Percentiles rank a stretch among this genome's conserved stretches.
Evolutionary conservation across 345 rosid genomes (phyloP).

Genomic region (Corchorus capsularis): DNA sequence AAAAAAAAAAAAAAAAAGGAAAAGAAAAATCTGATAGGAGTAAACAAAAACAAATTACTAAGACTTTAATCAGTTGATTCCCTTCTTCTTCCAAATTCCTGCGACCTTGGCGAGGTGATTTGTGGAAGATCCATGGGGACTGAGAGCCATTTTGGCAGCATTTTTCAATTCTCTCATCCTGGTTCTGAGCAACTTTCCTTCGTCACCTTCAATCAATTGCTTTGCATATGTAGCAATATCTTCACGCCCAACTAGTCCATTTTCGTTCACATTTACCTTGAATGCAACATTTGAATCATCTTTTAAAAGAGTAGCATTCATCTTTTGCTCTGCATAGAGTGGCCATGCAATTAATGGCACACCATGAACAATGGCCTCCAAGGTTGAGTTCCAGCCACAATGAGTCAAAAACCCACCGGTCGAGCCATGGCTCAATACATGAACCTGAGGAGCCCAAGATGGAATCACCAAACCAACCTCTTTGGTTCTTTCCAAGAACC

Average conservation of each 20-base stretch:
- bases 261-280: constrained; percentile 26
- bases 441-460: constrained; percentile 43
- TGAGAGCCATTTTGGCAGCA: constrained; percentile 22
- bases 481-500: constrained; percentile 40
- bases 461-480: constrained; percentile 32
- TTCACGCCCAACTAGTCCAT: constrained; percentile 30
- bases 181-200: constrained; percentile 33
- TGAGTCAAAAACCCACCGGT: constrained; percentile 44
- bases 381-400: constrained; percentile 44
- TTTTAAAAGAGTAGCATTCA: constrained; percentile 33
- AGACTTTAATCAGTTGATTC: too few relatives aligned
- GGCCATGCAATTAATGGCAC: constrained; percentile 52
- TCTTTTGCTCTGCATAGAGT: constrained; percentile 40
- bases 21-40: too few relatives aligned
- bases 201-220: constrained; percentile 32
- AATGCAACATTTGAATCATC: constrained; percentile 36
- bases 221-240: constrained; percentile 30
- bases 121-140: constrained; percentile 36
- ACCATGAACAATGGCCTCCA: constrained; percentile 38
- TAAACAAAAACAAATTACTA: too few relatives aligned
- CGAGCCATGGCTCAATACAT: constrained; percentile 36
- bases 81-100: constrained; percentile 30
- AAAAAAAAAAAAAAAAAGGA: too few relatives aligned
- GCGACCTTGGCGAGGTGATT: constrained; percentile 29
- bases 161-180: constrained; percentile 26